Evolutionary conservation across 2,329 filamentous ascomycete species (phyloP), one percentile per base, ranked within the genome.

Genomic region (Calonectria multiphialidica): DNA sequence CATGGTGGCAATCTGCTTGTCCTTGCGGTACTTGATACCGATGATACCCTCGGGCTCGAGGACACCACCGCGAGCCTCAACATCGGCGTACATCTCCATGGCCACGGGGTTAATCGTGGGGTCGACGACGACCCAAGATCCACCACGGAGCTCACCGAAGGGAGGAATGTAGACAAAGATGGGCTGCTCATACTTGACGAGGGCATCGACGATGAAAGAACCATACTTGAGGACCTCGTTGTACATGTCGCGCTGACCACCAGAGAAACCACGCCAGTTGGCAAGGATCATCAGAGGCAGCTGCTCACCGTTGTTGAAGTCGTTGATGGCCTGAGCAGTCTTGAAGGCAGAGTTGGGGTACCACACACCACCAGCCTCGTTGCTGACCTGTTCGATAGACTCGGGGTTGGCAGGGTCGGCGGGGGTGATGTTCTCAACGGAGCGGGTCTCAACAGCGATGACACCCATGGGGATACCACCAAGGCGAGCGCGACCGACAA

Each of bases 261-360:
- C 97, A 78, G 97, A 99, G 95, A 99, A 99, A 89, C 97, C 97
- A 92, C 97, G 93, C 97, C 97, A 99, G 90, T 99, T 99, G 86
- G 97, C 97, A 76, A 99, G 92, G 83, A 99, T 99, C 95, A 99
- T 98, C 77, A 99, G 88, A 70, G 97, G 97, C 82, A 99, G 90
- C 88, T 99, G 97, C 87, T 99, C 97, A 83, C 97, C 97, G 77
- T 98, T 92, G 91, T 99, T 99, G 91, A 99, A 99, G 88, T 99
- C 97, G 81, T 94, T 95, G 87, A 99, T 98, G 69, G 97, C 97
- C 86, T 99, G 97, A 3, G 97, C 97, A 74, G 97, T 99, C 94
- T 99, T 99, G 93, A 96, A 99, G 28, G 97, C 97, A 13, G 96
- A 98, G 91, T 99, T 99, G 82, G 97, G 97, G 88, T 98, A 99